A percentile compares a stretch with the other conserved stretches of the same genome.
Conservation (phyloP, 345 rosid genomes). For the Eucalyptus tenuipes region DNA sequence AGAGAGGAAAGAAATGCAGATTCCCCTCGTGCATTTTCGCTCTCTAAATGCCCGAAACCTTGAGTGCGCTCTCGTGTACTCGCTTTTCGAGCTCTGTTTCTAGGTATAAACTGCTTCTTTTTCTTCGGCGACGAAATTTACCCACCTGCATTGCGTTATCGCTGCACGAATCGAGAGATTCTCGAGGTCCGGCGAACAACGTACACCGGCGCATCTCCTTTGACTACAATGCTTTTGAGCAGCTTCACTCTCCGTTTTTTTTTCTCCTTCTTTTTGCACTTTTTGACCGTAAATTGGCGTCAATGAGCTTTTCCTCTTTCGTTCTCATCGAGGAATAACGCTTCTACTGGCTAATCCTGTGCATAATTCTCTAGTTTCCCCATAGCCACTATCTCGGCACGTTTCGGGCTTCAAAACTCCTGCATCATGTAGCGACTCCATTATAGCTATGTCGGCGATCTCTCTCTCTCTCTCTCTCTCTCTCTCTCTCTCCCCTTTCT, state of each 20-base stretch:
- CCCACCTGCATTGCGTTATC: background rate
- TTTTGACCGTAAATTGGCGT: background rate
- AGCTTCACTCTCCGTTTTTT: background rate
- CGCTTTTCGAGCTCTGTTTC: background rate
- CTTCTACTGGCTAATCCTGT: background rate
- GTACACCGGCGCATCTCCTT: background rate
- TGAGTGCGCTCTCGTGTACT: background rate
- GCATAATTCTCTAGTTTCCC: background rate
- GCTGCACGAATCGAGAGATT: background rate
- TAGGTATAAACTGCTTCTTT: background rate
- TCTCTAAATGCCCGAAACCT: background rate
- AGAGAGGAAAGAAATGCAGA: background rate
- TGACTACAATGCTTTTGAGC: background rate
- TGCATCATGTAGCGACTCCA: background rate
- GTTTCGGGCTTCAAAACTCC: background rate
- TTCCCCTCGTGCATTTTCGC: background rate
- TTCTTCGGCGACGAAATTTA: background rate
- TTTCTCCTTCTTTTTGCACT: background rate
- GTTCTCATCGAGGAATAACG: background rate
- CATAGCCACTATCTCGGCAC: background rate
- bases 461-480: background rate
- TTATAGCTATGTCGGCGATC: background rate
- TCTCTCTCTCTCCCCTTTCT: background rate
- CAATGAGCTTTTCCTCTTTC: background rate
- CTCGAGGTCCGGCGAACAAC: background rate